These are phyloP conservation scores for Penicillium concentricum DNA, from an alignment of 2,329 filamentous ascomycete species.

Conservation along the genomic window DNA sequence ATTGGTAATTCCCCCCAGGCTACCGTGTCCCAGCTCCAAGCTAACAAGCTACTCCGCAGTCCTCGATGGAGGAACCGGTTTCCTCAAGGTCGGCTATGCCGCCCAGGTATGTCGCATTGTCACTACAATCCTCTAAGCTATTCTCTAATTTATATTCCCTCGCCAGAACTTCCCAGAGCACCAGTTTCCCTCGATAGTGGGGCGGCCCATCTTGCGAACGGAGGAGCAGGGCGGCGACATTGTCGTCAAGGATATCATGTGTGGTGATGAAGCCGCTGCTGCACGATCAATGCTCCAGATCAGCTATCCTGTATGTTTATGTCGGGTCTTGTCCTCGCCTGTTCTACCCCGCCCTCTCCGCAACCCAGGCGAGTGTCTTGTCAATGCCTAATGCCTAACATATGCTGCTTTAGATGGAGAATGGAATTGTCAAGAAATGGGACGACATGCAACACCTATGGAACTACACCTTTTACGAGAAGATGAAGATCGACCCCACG, in stretches of 20 bases:
- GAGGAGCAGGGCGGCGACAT: conserved; percentile 79
- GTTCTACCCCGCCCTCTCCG: conserved; percentile 18
- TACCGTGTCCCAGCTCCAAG: conserved; percentile 25
- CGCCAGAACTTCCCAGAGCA: conserved; percentile 96
- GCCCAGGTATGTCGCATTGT: conserved; percentile 62
- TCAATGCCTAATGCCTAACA: conserved; percentile 17
- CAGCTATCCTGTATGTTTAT: conserved; percentile 73
- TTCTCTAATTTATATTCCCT: conserved; percentile 9
- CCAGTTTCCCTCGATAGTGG: conserved; percentile 97
- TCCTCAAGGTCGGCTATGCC: conserved; percentile 99
- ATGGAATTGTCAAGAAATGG: conserved; percentile 99
- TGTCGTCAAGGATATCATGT: conserved; percentile 97
- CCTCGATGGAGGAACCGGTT: conserved; percentile 98
- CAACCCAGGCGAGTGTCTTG: conserved; percentile 24
- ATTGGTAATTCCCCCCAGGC: conserved; percentile 42
- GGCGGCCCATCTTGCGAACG: conserved; percentile 92
- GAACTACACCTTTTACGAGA: conserved; percentile 98
- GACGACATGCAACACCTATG: conserved; percentile 99
- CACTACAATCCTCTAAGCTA: not conserved
- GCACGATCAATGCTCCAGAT: conserved; percentile 97
- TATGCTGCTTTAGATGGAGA: conserved; percentile 73
- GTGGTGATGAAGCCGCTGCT: conserved; percentile 94
- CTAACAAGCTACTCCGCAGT: conserved; percentile 58
- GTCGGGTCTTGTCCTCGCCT: conserved; percentile 2
- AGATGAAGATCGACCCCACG: conserved; percentile 86